A percentile compares a stretch with the other conserved stretches of the same genome.
Evolutionary conservation across 495 filamentous ascomycete species (phyloP).

Genomic region (Aspergillus indologenus): DNA sequence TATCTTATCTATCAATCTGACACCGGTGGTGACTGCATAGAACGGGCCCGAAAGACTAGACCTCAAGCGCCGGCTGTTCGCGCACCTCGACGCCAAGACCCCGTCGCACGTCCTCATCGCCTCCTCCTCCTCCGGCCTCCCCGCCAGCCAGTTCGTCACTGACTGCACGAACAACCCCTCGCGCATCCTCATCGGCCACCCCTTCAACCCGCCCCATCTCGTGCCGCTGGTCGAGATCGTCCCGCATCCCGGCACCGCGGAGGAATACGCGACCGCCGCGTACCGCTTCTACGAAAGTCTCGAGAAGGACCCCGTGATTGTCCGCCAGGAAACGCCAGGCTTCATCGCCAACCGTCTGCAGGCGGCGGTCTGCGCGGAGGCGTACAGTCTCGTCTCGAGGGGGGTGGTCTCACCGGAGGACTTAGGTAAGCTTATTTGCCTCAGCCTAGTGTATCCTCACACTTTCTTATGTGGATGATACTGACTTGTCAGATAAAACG

Average conservation of each 20-base stretch:
- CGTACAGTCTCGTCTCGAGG: constrained; percentile 33
- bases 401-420: constrained; percentile 34
- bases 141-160: constrained; percentile 21
- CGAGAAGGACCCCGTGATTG: constrained; percentile 43
- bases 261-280: constrained; percentile 15
- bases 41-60: background rate
- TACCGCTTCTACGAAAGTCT: constrained; percentile 40
- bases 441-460: too few relatives aligned
- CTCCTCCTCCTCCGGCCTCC: constrained; percentile 25
- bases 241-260: constrained; percentile 26
- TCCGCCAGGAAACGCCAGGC: constrained; percentile 46
- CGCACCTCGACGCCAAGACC: constrained; percentile 20
- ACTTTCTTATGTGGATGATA: too few relatives aligned
- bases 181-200: constrained; percentile 52
- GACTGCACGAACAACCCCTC: constrained; percentile 24
- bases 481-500: constrained; percentile 30
- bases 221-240: constrained; percentile 55
- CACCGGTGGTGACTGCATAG: background rate
- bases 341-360: constrained; percentile 39
- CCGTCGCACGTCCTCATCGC: constrained; percentile 16
- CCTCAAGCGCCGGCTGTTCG: constrained; percentile 22
- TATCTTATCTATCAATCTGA: background rate
- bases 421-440: constrained; percentile 23
- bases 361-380: constrained; percentile 31
- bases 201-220: constrained; percentile 57